Conservation (phyloP, 148 eudicot species). For the Persicaria maculosa region DNA sequence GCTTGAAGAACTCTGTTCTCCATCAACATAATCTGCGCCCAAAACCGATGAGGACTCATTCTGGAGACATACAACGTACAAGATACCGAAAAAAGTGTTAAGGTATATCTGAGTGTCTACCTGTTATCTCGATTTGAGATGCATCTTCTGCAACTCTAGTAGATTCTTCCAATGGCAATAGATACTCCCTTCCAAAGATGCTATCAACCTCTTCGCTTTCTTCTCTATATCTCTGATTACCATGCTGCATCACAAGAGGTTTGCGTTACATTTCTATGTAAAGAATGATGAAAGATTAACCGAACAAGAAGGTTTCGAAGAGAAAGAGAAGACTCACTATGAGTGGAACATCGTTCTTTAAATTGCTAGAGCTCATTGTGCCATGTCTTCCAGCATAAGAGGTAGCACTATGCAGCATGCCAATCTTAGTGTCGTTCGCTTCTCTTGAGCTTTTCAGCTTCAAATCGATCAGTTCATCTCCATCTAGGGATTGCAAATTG, state of each 20-base stretch:
- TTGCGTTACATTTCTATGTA: not conserved
- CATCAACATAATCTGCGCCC: constrained; percentile 25
- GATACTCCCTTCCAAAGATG: constrained; percentile 12
- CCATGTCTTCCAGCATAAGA: too few relatives aligned
- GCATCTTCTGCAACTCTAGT: constrained; percentile 16
- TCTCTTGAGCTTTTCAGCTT: constrained; percentile 24
- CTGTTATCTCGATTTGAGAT: constrained; percentile 29
- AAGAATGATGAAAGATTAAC: not conserved
- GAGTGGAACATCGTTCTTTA: constrained; percentile 20
- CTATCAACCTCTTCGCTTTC: not conserved
- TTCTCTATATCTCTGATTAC: constrained; percentile 18
- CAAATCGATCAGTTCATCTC: constrained; percentile 16
- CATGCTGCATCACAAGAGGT: constrained; percentile 29
- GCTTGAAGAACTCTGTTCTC: constrained; percentile 10
- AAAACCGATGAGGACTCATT: not conserved
- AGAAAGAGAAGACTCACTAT: constrained; percentile 27
- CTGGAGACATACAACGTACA: not conserved
- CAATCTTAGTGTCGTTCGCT: too few relatives aligned
- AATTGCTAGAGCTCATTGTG: constrained; percentile 18
- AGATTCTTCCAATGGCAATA: constrained; percentile 5
- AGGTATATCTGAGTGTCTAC: constrained; percentile 21
- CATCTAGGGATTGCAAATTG: constrained; percentile 19
- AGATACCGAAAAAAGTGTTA: not conserved
- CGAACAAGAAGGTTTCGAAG: not conserved
- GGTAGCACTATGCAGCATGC: too few relatives aligned